Conservation (phyloP, 371 early-diverging fungal species). For the Paraphysoderma sedebokerense region DNA sequence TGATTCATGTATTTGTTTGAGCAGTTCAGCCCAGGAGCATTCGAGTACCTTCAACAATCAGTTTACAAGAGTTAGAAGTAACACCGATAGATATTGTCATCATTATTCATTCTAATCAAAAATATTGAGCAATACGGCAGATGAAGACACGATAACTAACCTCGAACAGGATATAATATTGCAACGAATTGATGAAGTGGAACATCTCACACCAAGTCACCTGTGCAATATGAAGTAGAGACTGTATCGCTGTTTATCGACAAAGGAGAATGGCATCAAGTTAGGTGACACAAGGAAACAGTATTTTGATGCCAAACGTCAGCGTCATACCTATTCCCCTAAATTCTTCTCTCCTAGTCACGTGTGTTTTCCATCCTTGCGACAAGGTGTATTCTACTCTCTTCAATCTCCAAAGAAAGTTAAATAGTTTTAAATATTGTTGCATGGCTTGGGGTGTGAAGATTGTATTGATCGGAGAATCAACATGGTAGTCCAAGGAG, state of each 20-base stretch:
- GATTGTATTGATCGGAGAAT: conserved; percentile 70
- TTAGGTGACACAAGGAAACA: too few relatives aligned
- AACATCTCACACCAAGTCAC: conserved; percentile 68
- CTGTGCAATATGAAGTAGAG: conserved; percentile 40
- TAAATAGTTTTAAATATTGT: conserved; percentile 62
- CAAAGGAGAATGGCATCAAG: too few relatives aligned
- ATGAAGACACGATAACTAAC: conserved; percentile 24
- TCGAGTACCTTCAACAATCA: conserved; percentile 56
- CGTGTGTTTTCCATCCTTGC: conserved; percentile 55
- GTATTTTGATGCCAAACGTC: too few relatives aligned
- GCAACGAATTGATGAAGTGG: conserved; percentile 82
- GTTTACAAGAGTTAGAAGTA: background rate
- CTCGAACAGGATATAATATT: conserved; percentile 70
- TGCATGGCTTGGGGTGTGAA: conserved; percentile 54
- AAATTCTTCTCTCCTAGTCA: too few relatives aligned
- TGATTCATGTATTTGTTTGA: conserved; percentile 31
- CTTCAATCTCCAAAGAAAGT: conserved; percentile 77
- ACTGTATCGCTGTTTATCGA: too few relatives aligned
- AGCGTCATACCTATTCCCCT: too few relatives aligned
- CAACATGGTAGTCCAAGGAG: conserved; percentile 63
- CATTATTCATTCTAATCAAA: background rate
- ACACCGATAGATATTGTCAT: background rate
- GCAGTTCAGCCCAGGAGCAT: conserved; percentile 72
- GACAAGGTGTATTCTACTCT: conserved; percentile 64
- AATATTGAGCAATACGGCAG: background rate